These are phyloP conservation scores for Austroboletus eburneus DNA, from an alignment of 768 basidiomycete species.

Conservation along the genomic window DNA sequence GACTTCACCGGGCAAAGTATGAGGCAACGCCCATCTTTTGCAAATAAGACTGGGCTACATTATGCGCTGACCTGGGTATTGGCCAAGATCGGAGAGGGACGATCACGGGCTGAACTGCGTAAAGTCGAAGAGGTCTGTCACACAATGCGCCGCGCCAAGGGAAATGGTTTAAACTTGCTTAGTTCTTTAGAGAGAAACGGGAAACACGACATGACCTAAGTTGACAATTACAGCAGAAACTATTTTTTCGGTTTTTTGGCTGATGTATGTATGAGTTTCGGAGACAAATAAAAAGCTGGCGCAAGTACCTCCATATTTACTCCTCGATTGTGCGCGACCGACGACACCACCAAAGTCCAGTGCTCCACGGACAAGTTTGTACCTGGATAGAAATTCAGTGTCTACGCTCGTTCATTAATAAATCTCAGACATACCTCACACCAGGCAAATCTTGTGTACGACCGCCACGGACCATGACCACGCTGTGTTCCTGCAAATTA, in stretches of 20 bases:
- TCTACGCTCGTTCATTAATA: background rate
- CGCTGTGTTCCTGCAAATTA: conserved; percentile 96
- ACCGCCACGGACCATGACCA: conserved; percentile 92
- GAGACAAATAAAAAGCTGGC: background rate
- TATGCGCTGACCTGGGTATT: too few relatives aligned
- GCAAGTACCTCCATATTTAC: conserved; percentile 83
- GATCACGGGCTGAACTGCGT: too few relatives aligned
- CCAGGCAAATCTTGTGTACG: conserved; percentile 97
- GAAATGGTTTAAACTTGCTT: too few relatives aligned
- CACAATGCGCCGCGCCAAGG: too few relatives aligned
- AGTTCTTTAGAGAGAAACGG: background rate
- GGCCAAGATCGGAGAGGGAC: too few relatives aligned
- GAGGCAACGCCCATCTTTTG: too few relatives aligned
- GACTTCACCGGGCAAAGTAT: background rate
- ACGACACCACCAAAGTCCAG: conserved; percentile 90
- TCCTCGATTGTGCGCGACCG: conserved; percentile 73
- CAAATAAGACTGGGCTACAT: too few relatives aligned
- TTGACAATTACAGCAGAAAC: background rate
- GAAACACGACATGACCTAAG: background rate
- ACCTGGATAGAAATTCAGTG: conserved; percentile 45
- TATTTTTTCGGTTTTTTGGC: conserved; percentile 88
- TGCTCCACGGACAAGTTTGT: conserved; percentile 92
- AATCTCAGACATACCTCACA: conserved; percentile 67
- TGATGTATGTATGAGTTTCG: conserved; percentile 26
- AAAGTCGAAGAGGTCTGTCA: too few relatives aligned